phyloP scores from a whole-genome alignment of 2,329 filamentous ascomycete species.

The Sporothrix phasma region DNA sequence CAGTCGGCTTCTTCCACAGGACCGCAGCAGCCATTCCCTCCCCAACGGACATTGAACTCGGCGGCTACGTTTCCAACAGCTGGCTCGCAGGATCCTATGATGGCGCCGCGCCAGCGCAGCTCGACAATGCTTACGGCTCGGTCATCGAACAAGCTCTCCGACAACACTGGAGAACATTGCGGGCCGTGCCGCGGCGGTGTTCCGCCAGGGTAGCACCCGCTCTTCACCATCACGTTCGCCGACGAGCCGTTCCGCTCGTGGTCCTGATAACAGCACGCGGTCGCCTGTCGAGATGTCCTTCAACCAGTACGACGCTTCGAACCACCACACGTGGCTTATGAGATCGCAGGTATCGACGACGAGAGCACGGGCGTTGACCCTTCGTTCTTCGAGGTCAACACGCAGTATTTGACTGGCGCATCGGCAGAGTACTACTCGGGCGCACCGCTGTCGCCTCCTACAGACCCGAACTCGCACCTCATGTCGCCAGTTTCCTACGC shows the following conservation, averaged over 20 bases:
- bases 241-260: not conserved
- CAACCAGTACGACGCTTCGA: not conserved
- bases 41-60: not conserved
- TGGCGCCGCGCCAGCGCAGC: slow-evolving; percentile 10
- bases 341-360: slow-evolving; percentile 13
- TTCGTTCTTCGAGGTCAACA: slow-evolving; percentile 14
- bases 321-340: slow-evolving; percentile 18
- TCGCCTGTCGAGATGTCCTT: slow-evolving; percentile 12
- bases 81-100: not conserved
- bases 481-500: slow-evolving; percentile 11
- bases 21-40: not conserved
- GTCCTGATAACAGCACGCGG: not conserved
- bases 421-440: slow-evolving; percentile 23
- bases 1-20: not conserved
- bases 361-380: not conserved
- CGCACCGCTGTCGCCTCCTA: slow-evolving; percentile 22
- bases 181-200: slow-evolving; percentile 14
- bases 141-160: slow-evolving; percentile 1
- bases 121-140: slow-evolving; percentile 8
- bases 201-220: slow-evolving; percentile 19
- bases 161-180: slow-evolving; percentile 11
- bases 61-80: not conserved
- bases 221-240: slow-evolving; percentile 16
- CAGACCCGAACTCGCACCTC: slow-evolving; percentile 10
- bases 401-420: slow-evolving; percentile 20